These are phyloP conservation scores for Cenchrus americanus DNA, from an alignment of 176 grass and related monocot genomes.

Conservation along the genomic window DNA sequence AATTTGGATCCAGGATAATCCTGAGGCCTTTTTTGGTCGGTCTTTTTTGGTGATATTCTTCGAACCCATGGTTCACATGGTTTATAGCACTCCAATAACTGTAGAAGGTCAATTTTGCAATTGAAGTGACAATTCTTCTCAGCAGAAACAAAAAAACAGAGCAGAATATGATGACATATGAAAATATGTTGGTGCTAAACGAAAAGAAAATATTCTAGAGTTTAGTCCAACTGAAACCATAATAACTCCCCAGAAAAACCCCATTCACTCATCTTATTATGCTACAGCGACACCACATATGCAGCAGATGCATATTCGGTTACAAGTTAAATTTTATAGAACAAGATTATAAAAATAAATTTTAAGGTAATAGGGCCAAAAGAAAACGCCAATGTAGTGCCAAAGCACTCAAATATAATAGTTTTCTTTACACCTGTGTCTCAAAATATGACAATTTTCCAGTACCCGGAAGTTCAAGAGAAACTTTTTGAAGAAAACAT, in stretches of 20 bases:
- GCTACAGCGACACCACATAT: not conserved
- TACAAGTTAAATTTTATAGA: not conserved
- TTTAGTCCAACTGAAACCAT: not conserved
- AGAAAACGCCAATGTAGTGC: not conserved
- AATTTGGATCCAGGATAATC: constrained; percentile 18
- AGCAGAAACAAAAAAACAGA: not conserved
- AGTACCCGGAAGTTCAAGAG: not conserved
- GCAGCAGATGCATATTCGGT: not conserved
- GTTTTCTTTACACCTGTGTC: not conserved
- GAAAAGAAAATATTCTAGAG: not conserved
- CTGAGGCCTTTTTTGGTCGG: constrained; percentile 4
- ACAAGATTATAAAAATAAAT: not conserved
- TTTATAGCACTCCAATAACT: constrained; percentile 63
- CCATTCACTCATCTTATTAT: not conserved
- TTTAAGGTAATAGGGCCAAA: not conserved
- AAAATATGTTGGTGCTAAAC: not conserved
- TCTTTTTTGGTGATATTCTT: not conserved
- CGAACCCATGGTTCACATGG: constrained; percentile 51
- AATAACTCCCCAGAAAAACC: not conserved
- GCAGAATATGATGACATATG: not conserved
- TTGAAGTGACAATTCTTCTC: not conserved
- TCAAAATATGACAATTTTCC: not conserved
- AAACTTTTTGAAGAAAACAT: not conserved
- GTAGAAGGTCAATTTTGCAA: constrained; percentile 28
- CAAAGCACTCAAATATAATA: not conserved